phyloP scores from a whole-genome alignment of 75 land plant species.

The Azolla pinnata region DNA sequence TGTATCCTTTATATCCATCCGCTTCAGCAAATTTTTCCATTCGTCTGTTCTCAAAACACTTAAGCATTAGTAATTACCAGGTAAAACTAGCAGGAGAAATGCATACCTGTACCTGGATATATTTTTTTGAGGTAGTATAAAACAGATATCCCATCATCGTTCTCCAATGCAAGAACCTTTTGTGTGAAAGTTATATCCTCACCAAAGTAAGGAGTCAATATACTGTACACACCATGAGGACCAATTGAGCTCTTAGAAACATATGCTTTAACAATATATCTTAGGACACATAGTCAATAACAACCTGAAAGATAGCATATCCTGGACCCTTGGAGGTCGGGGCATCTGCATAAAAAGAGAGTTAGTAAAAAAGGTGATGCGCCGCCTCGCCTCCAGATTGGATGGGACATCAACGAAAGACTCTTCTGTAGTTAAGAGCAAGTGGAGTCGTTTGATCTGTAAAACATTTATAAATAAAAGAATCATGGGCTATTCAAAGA shows the following conservation, averaged over 20 bases:
- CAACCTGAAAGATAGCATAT: slow-evolving; percentile 38
- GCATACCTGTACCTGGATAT: slow-evolving; percentile 24
- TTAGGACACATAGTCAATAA: neutral
- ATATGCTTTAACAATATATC: neutral
- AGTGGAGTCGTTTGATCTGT: slow-evolving; percentile 34
- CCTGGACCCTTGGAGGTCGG: slow-evolving; percentile 22
- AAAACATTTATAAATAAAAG: neutral
- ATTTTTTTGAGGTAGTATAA: slow-evolving; percentile 31
- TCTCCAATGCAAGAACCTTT: slow-evolving; percentile 15
- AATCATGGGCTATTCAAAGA: slow-evolving; percentile 14
- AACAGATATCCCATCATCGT: slow-evolving; percentile 34
- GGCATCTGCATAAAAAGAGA: slow-evolving; percentile 39
- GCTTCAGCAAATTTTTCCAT: slow-evolving; percentile 84
- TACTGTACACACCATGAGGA: slow-evolving; percentile 11
- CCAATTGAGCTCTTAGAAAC: neutral
- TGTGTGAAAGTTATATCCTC: slow-evolving; percentile 29
- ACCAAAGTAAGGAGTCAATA: slow-evolving; percentile 29
- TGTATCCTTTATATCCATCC: slow-evolving; percentile 35
- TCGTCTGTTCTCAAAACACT: slow-evolving; percentile 49
- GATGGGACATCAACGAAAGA: slow-evolving; percentile 30
- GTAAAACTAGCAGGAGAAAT: neutral
- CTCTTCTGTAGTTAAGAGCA: slow-evolving; percentile 21
- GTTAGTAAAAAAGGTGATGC: slow-evolving; percentile 31
- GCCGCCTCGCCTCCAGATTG: slow-evolving; percentile 35
- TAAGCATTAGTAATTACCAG: neutral